These are phyloP conservation scores for Venustampulla echinocandica DNA, from an alignment of 495 filamentous ascomycete genomes.

Conservation along the genomic window DNA sequence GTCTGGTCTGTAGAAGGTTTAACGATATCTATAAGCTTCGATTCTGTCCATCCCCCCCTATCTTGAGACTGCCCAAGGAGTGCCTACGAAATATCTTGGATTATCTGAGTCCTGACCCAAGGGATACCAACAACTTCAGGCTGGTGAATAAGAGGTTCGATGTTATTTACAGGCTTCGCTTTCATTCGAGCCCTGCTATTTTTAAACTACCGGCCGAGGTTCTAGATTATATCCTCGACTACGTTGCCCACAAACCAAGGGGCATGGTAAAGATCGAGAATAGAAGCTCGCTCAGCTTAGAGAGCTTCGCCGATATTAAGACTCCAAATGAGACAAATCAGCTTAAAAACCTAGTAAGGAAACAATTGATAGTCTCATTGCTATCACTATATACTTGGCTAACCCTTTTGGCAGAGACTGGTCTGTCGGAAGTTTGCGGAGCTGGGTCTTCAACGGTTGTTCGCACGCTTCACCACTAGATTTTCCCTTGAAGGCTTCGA, in stretches of 20 bases:
- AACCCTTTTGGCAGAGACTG: conserved; percentile 29
- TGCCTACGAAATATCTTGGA: background rate
- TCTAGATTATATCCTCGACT: conserved; percentile 47
- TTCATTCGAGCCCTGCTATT: conserved; percentile 37
- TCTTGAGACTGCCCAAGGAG: background rate
- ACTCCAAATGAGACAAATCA: background rate
- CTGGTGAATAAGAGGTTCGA: background rate
- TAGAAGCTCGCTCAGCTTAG: conserved; percentile 43
- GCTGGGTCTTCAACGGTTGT: conserved; percentile 51
- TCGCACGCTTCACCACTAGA: conserved; percentile 48
- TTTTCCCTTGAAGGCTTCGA: conserved; percentile 52
- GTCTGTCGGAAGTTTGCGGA: conserved; percentile 54
- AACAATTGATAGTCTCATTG: no score
- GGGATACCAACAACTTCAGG: background rate
- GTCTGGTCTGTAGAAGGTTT: background rate
- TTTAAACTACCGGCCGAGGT: conserved; percentile 52
- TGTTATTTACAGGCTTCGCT: conserved; percentile 21
- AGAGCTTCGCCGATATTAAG: conserved; percentile 35
- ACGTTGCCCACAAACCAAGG: conserved; percentile 28
- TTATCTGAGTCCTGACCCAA: background rate
- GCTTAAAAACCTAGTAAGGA: background rate
- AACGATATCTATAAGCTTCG: background rate
- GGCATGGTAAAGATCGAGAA: conserved; percentile 39
- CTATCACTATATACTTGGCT: no score
- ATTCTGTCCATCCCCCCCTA: background rate